A percentile compares a stretch with the other conserved stretches of the same genome.
phyloP scores from a whole-genome alignment of 2,329 filamentous ascomycete genomes.

The Fusarium xyrophilum region DNA sequence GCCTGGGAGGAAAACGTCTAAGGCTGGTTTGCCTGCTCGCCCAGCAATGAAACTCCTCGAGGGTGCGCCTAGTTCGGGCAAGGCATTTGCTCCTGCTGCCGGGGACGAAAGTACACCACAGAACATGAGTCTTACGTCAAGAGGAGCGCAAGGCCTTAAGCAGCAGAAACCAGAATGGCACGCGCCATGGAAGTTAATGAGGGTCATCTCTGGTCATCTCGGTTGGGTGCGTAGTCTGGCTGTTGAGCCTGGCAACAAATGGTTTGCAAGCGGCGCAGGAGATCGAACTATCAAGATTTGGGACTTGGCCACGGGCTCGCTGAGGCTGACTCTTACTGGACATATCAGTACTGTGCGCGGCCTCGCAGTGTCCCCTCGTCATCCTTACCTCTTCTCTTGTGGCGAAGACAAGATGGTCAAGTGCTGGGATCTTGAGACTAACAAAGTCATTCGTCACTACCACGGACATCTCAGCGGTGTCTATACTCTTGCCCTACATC shows the following conservation, averaged over 20 bases:
- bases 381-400: slow-evolving; percentile 97
- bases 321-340: slow-evolving; percentile 86
- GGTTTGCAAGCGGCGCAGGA: slow-evolving; percentile 95
- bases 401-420: slow-evolving; percentile 99
- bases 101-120: slow-evolving; percentile 33
- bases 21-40: slow-evolving; percentile 54
- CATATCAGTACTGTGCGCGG: slow-evolving; percentile 94
- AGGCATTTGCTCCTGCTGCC: slow-evolving; percentile 41
- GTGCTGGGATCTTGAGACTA: slow-evolving; percentile 99
- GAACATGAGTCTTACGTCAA: slow-evolving; percentile 45
- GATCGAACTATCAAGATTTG: slow-evolving; percentile 99
- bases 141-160: slow-evolving; percentile 43
- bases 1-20: slow-evolving; percentile 48
- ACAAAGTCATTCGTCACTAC: slow-evolving; percentile 97
- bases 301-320: slow-evolving; percentile 88
- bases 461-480: slow-evolving; percentile 97
- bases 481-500: slow-evolving; percentile 91
- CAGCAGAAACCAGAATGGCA: slow-evolving; percentile 89
- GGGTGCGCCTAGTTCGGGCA: slow-evolving; percentile 45
- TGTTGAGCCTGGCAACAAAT: slow-evolving; percentile 95
- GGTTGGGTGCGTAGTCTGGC: slow-evolving; percentile 92
- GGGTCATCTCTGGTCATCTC: slow-evolving; percentile 94
- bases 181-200: slow-evolving; percentile 96
- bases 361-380: slow-evolving; percentile 87
- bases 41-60: slow-evolving; percentile 51